A percentile compares a stretch with the other conserved stretches of the same genome.
phyloP scores from a whole-genome alignment of 2,329 filamentous ascomycete genomes.

The Epichloe aotearoae region DNA sequence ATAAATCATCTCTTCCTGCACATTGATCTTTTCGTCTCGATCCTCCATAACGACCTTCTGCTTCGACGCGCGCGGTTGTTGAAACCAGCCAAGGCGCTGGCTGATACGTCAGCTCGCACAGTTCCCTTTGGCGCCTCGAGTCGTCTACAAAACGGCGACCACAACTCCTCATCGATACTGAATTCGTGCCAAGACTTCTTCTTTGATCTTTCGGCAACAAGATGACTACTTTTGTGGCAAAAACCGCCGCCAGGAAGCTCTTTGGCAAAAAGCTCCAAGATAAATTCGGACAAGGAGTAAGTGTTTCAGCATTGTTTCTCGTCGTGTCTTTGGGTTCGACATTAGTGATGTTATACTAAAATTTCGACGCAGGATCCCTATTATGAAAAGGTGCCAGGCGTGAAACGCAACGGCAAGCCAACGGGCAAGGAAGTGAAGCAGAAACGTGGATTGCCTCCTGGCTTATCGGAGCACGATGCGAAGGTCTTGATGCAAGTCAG shows the following conservation, averaged over 20 bases:
- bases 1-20: background rate
- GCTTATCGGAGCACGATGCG: constrained; percentile 71
- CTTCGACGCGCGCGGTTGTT: background rate
- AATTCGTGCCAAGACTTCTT: background rate
- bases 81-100: background rate
- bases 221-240: constrained; percentile 42
- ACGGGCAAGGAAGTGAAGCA: constrained; percentile 65
- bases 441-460: constrained; percentile 71
- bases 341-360: constrained; percentile 15
- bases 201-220: background rate
- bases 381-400: constrained; percentile 70
- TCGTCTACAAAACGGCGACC: background rate
- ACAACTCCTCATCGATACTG: background rate
- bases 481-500: constrained; percentile 77
- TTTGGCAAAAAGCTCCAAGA: constrained; percentile 43
- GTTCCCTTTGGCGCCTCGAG: background rate
- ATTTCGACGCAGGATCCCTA: constrained; percentile 60
- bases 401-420: constrained; percentile 50
- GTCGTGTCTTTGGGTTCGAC: background rate
- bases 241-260: constrained; percentile 42
- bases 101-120: background rate
- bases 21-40: background rate
- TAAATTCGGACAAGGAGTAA: constrained; percentile 44
- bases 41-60: background rate
- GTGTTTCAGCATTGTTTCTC: constrained; percentile 5